phyloP scores from a whole-genome alignment of 2,329 filamentous ascomycete species.

The Raffaelea arxii region DNA sequence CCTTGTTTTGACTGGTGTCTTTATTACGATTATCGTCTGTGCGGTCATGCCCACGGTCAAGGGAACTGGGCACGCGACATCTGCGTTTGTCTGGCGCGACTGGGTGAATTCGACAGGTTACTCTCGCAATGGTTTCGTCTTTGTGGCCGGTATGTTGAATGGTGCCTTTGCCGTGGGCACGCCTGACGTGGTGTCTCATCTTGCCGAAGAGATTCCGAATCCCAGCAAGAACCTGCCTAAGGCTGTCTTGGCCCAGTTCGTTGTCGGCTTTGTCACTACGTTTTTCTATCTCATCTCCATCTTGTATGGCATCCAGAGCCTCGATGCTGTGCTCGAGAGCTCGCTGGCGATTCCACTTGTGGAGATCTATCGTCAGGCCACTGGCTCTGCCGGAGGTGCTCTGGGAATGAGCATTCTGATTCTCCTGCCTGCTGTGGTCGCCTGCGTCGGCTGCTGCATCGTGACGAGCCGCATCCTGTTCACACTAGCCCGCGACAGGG shows the following conservation, averaged over 20 bases:
- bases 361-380: background rate
- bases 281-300: background rate
- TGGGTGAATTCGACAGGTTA: constrained; percentile 1
- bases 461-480: constrained; percentile 25
- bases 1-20: background rate
- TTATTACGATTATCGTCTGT: background rate
- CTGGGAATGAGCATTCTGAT: background rate
- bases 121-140: background rate
- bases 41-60: background rate
- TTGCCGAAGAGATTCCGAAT: background rate
- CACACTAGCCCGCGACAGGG: constrained; percentile 49
- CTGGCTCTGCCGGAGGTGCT: background rate
- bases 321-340: background rate
- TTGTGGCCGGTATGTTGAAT: background rate
- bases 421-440: constrained; percentile 9
- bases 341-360: background rate
- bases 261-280: background rate
- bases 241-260: background rate
- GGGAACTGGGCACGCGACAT: background rate
- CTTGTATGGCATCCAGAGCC: background rate
- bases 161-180: background rate
- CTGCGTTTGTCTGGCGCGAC: background rate
- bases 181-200: background rate
- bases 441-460: background rate
- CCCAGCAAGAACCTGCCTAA: background rate